Percentiles rank a stretch among this genome's conserved stretches.
Conservation (phyloP, 108 stramenopile species). For the Skeletonema grethae region DNA sequence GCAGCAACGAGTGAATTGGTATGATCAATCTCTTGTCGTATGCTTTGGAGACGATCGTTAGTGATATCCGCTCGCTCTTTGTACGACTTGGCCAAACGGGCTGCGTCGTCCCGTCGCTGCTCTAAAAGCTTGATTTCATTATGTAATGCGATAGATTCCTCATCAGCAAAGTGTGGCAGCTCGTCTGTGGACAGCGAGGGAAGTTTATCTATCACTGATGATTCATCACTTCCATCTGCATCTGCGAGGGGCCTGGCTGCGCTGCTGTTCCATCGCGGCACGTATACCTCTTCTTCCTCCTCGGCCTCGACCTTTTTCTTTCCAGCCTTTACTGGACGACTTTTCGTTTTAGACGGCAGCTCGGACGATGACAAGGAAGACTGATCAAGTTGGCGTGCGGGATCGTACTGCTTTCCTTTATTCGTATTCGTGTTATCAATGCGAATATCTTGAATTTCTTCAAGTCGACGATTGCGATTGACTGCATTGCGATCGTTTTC, state of each 20-base stretch:
- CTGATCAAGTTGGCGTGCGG: neutral
- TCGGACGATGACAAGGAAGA: neutral
- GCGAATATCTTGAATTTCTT: neutral
- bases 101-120: constrained; percentile 35
- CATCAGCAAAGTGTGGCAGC: constrained; percentile 44
- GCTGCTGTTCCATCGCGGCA: constrained; percentile 3
- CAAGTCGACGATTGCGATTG: constrained; percentile 5
- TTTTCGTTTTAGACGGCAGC: neutral
- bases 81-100: constrained; percentile 31
- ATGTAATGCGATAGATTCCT: constrained; percentile 38
- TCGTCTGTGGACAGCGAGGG: constrained; percentile 15
- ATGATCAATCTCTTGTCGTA: constrained; percentile 81
- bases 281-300: neutral
- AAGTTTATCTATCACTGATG: neutral
- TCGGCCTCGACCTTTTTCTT: neutral
- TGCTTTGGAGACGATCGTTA: constrained; percentile 83
- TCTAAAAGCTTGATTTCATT: constrained; percentile 47
- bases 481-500: constrained; percentile 7
- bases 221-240: neutral
- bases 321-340: neutral
- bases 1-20: constrained; percentile 77
- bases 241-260: neutral
- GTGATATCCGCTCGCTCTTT: constrained; percentile 72
- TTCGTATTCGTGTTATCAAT: neutral
- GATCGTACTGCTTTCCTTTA: neutral